Evolutionary conservation across 2,329 filamentous ascomycete species (phyloP).

Genomic region (Cladosporium oxysporum): DNA sequence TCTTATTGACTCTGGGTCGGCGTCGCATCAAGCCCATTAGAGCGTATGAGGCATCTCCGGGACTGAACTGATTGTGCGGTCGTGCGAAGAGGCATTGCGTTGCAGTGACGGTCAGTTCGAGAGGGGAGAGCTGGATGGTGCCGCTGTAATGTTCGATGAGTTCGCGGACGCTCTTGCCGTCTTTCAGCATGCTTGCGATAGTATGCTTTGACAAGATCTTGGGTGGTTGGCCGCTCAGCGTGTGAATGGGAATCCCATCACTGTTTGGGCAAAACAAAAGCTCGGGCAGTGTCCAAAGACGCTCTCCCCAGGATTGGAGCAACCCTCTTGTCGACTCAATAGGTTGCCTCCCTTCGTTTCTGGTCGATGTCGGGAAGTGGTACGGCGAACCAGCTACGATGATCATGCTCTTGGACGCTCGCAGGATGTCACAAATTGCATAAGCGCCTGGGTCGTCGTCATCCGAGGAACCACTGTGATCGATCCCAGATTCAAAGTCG

Average conservation of each 20-base stretch:
- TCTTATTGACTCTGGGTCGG: constrained; percentile 41
- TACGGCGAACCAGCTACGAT: background rate
- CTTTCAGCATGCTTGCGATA: background rate
- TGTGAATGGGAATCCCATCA: background rate
- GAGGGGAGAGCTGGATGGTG: background rate
- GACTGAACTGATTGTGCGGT: background rate
- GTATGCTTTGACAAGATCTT: background rate
- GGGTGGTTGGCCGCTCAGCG: background rate
- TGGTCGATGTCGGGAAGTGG: background rate
- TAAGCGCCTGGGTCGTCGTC: background rate
- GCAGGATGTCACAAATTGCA: background rate
- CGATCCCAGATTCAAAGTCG: background rate
- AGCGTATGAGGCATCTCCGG: constrained; percentile 48
- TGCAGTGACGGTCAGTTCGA: constrained; percentile 1
- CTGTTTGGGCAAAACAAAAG: background rate
- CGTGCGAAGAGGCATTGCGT: constrained; percentile 4
- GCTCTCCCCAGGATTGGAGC: background rate
- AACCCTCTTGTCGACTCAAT: background rate
- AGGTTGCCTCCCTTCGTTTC: background rate
- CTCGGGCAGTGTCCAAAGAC: background rate
- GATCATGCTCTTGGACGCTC: background rate
- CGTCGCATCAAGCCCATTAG: constrained; percentile 50
- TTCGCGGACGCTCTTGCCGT: background rate
- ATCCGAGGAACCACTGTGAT: background rate
- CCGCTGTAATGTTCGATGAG: constrained; percentile 6